Conservation (phyloP, 108 stramenopile species). For the Nitzschia sp. region DNA sequence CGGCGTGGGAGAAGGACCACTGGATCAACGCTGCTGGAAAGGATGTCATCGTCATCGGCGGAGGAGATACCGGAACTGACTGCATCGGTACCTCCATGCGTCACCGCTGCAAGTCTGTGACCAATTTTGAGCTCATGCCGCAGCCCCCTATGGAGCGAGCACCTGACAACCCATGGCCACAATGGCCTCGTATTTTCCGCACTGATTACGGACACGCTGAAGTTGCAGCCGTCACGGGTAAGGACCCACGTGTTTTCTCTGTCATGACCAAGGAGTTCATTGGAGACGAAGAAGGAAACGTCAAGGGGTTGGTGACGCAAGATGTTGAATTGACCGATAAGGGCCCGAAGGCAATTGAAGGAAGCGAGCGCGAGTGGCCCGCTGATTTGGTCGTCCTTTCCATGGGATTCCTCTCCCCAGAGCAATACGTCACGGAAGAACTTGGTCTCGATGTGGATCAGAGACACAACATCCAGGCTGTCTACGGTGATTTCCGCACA, state of each 20-base stretch:
- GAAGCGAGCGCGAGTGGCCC: conserved; percentile 92
- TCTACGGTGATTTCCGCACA: conserved; percentile 95
- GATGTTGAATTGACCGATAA: conserved; percentile 88
- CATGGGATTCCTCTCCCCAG: conserved; percentile 98
- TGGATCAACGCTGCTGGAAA: conserved; percentile 96
- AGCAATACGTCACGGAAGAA: conserved; percentile 78
- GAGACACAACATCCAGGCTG: conserved; percentile 94
- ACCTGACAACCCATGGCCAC: conserved; percentile 96
- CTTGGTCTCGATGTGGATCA: conserved; percentile 87
- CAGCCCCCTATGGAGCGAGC: conserved; percentile 91
- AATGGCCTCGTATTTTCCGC: conserved; percentile 96
- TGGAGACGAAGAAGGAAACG: conserved; percentile 88
- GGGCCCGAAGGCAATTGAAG: conserved; percentile 83
- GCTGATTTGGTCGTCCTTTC: conserved; percentile 90
- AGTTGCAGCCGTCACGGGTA: conserved; percentile 90
- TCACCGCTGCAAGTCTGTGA: conserved; percentile 94
- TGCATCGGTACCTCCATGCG: conserved; percentile 98
- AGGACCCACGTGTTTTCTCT: conserved; percentile 95
- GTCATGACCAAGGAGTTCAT: conserved; percentile 97
- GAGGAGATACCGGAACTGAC: conserved; percentile 97
- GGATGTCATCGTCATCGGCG: conserved; percentile 98
- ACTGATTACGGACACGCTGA: conserved; percentile 98
- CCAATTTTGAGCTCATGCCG: conserved; percentile 98
- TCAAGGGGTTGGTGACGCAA: conserved; percentile 93
- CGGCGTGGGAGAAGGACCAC: conserved; percentile 88